Evolutionary conservation across 75 land plant genomes (phyloP).

Genomic region (Pinus tabuliformis): DNA sequence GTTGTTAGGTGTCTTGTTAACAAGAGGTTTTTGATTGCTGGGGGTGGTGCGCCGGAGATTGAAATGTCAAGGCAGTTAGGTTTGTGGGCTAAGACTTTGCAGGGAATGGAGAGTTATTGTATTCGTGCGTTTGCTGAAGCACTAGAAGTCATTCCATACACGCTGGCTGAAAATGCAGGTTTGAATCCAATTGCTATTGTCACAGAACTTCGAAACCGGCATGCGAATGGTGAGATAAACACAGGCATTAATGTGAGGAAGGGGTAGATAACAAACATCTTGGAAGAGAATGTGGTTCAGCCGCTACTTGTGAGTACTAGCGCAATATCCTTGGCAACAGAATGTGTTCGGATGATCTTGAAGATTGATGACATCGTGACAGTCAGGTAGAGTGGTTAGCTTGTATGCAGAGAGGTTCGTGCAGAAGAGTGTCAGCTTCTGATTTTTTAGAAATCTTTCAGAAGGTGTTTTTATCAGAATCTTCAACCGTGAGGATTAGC

Average conservation of each 20-base stretch:
- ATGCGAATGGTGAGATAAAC: conserved; percentile 91
- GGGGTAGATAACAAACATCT: conserved; percentile 94
- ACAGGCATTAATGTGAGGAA: conserved; percentile 97
- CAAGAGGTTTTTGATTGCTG: conserved; percentile 87
- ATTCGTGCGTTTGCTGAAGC: conserved; percentile 90
- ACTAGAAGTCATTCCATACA: conserved; percentile 90
- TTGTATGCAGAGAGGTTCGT: neutral
- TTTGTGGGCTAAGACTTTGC: conserved; percentile 87
- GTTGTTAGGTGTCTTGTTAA: conserved; percentile 91
- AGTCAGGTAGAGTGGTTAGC: conserved; percentile 38
- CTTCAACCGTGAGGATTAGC: neutral
- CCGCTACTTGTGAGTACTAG: conserved; percentile 95
- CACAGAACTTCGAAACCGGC: conserved; percentile 93
- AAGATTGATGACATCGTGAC: conserved; percentile 98
- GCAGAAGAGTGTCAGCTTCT: neutral
- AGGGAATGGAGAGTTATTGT: conserved; percentile 96
- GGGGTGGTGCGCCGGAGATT: conserved; percentile 98
- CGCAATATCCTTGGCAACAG: conserved; percentile 84
- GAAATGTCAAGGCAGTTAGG: conserved; percentile 89
- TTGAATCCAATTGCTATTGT: conserved; percentile 89
- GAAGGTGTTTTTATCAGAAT: neutral
- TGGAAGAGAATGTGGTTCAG: conserved; percentile 99
- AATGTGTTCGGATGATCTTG: conserved; percentile 97
- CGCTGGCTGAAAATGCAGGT: conserved; percentile 95
- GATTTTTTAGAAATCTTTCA: neutral